Evolutionary conservation across 768 basidiomycete genomes (phyloP), one percentile per base, ranked within the genome.

Genomic region (Rickenella mellea): DNA sequence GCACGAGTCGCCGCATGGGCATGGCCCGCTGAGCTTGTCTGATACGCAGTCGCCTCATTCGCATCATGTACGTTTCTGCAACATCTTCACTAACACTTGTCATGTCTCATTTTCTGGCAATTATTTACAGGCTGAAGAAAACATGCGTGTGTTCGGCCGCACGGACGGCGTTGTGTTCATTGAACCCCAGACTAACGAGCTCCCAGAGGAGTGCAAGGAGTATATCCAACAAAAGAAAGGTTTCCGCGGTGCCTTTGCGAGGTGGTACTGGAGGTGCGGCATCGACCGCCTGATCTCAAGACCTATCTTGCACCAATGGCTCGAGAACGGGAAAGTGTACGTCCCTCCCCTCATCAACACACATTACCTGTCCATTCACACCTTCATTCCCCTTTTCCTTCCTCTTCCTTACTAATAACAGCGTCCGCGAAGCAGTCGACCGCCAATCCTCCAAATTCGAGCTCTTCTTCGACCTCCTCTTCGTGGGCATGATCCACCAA

Each of bases 391-490:
- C 33, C 24, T 4, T 15, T 11, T 36, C 11, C 33, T 17, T 14
- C 33, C 6, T 9, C 19, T 17, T 19, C 20, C 30, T n/a, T 32
- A n/a, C 20, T 7, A 14, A 5, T 7, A 5, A 22, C 11, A 36
- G 33, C 19, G 19, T 36, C 30, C 43, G 51, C 20, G 51, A 50
- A 38, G 51, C 51, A 15, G 36, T 33, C 3, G 51, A 50, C 8
- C 46, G 35, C 22, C 48, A 45, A 28, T 45, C 51, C 2, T 52
- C 51, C 0, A 48, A 48, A 10, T 61, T 61, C 48, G 62, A 64
- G 49, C 55, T 64, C 10, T 62, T 64, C 45, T 60, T 64, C 38
- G 62, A 64, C 42, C 46, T 62, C 31, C 46, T 57, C 4, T 62
- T 60, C 32, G 61, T 64, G 14, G 59, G 54, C 9, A 53, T 64